These are phyloP conservation scores for Vicia sativa DNA, from an alignment of 306 rosid genomes.

Conservation along the genomic window DNA sequence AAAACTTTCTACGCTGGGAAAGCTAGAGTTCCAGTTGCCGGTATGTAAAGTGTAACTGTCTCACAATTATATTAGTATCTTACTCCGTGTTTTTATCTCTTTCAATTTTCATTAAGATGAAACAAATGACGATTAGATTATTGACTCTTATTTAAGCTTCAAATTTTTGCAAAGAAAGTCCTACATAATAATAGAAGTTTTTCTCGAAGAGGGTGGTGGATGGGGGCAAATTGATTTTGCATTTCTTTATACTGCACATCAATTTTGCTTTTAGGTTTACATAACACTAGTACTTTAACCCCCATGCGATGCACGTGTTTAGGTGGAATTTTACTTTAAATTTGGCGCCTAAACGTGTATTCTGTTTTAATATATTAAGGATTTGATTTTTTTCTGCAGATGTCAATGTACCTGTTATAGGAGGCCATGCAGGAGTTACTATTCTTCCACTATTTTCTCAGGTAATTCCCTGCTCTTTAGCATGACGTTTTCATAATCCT, in stretches of 20 bases:
- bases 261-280: neutral
- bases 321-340: no score
- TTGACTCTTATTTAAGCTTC: neutral
- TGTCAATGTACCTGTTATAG: slow-evolving; percentile 95
- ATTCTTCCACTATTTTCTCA: slow-evolving; percentile 98
- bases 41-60: slow-evolving; percentile 46
- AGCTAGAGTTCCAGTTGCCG: slow-evolving; percentile 84
- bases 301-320: no score
- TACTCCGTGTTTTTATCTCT: neutral
- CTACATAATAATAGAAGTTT: neutral
- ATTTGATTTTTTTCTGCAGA: slow-evolving; percentile 55
- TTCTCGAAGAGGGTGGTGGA: neutral
- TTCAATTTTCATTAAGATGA: neutral
- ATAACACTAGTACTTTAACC: no score
- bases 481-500: neutral
- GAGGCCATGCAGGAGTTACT: slow-evolving; percentile 97
- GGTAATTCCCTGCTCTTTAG: slow-evolving; percentile 41
- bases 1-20: slow-evolving; percentile 97
- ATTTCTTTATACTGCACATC: slow-evolving; percentile 21
- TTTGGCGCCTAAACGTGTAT: no score
- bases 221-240: slow-evolving; percentile 13
- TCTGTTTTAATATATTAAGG: no score
- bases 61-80: neutral
- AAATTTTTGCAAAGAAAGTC: slow-evolving; percentile 2
- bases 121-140: neutral